Evolutionary conservation across 441 rosid species (phyloP).

Genomic region (Pelargonium citronellum): DNA sequence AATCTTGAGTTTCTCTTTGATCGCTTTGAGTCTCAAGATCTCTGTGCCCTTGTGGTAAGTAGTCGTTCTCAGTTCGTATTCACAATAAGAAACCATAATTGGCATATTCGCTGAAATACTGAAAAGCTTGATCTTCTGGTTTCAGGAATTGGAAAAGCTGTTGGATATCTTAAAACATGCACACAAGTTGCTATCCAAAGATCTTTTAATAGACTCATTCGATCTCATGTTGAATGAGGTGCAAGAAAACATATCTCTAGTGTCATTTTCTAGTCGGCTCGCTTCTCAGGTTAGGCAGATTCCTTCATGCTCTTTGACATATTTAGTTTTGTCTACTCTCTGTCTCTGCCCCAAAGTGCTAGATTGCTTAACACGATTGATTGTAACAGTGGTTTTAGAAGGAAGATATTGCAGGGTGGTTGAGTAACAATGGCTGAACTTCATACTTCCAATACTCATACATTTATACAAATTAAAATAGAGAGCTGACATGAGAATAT

Average conservation of each 20-base stretch:
- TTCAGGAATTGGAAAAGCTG: conserved; percentile 92
- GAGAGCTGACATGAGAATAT: too few species aligned
- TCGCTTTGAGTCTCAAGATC: conserved; percentile 94
- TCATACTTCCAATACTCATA: too few species aligned
- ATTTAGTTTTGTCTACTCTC: conserved; percentile 2
- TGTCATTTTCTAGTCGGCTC: conserved; percentile 94
- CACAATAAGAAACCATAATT: conserved; percentile 8
- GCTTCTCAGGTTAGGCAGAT: conserved; percentile 79
- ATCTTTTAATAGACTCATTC: conserved; percentile 78
- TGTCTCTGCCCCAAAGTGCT: not conserved
- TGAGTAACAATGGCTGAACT: too few species aligned
- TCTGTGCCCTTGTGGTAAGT: conserved; percentile 88
- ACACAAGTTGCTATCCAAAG: conserved; percentile 72
- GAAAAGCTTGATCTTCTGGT: conserved; percentile 21
- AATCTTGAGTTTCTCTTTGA: conserved; percentile 95
- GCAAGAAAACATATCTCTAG: conserved; percentile 93
- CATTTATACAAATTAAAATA: too few species aligned
- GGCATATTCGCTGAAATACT: conserved; percentile 13
- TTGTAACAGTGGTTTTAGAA: too few species aligned
- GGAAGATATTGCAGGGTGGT: too few species aligned
- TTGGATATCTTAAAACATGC: conserved; percentile 71
- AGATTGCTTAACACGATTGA: not conserved
- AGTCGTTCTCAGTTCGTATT: conserved; percentile 16
- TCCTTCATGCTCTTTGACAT: conserved; percentile 16
- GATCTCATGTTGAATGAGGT: conserved; percentile 87